A percentile compares a stretch with the other conserved stretches of the same genome.
phyloP scores from a whole-genome alignment of 371 early-diverging fungal species.

The Mucor irregularis region DNA sequence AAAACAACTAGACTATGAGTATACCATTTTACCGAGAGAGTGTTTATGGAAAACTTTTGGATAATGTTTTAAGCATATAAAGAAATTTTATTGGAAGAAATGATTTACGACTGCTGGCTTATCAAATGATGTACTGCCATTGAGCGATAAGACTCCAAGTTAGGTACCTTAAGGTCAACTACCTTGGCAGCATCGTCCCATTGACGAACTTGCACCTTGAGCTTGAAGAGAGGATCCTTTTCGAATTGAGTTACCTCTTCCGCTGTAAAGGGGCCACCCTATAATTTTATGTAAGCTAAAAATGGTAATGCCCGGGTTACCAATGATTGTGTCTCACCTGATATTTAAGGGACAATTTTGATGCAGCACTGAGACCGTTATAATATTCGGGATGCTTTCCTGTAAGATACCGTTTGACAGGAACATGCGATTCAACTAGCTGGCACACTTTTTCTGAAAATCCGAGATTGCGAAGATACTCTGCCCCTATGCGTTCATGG shows the following conservation, averaged over 20 bases:
- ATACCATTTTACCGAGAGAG: no score
- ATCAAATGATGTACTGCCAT: slow-evolving; percentile 39
- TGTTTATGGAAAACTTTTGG: no score
- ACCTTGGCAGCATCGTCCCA: slow-evolving; percentile 59
- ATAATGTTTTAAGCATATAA: no score
- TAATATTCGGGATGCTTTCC: slow-evolving; percentile 47
- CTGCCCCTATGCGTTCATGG: slow-evolving; percentile 54
- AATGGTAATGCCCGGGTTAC: no score
- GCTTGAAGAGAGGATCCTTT: slow-evolving; percentile 44
- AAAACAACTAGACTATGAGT: no score
- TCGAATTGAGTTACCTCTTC: slow-evolving; percentile 48
- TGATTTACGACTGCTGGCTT: no score
- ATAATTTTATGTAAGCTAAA: no score
- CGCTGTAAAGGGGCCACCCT: slow-evolving; percentile 48
- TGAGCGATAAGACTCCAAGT: slow-evolving; percentile 40
- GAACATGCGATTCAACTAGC: slow-evolving; percentile 56
- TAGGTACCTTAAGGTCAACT: slow-evolving; percentile 41
- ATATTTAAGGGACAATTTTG: slow-evolving; percentile 54
- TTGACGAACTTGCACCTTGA: slow-evolving; percentile 51
- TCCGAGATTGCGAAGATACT: slow-evolving; percentile 49
- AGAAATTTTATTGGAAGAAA: no score
- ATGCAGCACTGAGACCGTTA: slow-evolving; percentile 43
- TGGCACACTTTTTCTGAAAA: slow-evolving; percentile 51
- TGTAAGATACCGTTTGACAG: slow-evolving; percentile 56
- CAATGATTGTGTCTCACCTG: no score